Base-by-base conservation (phyloP, 306 rosid species). In the Prosopis cineraria region DNA sequence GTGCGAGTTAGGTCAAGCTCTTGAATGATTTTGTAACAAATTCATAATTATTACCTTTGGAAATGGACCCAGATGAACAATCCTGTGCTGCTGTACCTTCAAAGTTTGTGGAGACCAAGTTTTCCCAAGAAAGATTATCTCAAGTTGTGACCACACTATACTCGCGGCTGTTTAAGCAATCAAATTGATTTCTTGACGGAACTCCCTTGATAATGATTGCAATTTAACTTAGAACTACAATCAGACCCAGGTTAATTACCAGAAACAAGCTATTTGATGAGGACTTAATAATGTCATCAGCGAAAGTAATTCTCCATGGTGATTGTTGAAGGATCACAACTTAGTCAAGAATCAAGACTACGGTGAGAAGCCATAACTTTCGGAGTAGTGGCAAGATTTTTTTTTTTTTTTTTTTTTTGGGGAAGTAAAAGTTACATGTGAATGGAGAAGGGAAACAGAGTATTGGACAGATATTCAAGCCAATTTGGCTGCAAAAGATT, bases 101-200 rank as follows among this genome's bases (percentile, higher is more conserved):
- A 50, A 56, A 45, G 64, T 40, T 79, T 75, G 31, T 7, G 33
- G 73, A 58, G 70, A 83, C 25, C 34, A 33, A 24, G 30, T 36
- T 59, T 31, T 19, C 62, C 45, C 27, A 36, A 59, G 70, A 41
- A 53, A 52, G 48, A 62, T 75, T 55, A 1, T 83, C 36, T 68
- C 69, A 48, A 29, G 43, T 10, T 40, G 56, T 56, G 79, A 56
- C 37, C 62, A 13, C 39, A 30, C 7, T 25, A 4, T 16, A 40
- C 13, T 63, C 17, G 68, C 56, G 64, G 81, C 22, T 45, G 41
- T 29, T 41, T 20, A 50, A 39, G 81, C 68, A 70, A 76, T 56
- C 5, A 16, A 58, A 31, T 40, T 68, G 77, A 55, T 55, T 24
- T 55, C 14, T 22, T 55, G 14, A 37, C 70, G 10, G 7, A 50